Base-by-base conservation (phyloP, 495 filamentous ascomycete genomes). In the Penicillium simplicissimum region DNA sequence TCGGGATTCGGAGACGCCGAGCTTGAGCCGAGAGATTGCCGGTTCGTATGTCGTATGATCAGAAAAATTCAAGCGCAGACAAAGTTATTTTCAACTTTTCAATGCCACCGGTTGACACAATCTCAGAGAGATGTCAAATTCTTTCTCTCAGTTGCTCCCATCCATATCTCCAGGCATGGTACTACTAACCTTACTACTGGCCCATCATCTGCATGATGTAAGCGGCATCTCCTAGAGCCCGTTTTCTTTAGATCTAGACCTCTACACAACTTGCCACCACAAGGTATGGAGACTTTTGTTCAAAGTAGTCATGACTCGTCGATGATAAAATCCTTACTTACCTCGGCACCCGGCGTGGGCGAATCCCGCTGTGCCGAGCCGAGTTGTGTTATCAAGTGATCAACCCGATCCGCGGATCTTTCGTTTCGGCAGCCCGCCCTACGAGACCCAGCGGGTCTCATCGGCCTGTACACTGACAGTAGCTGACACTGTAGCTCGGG, bases 341-440 rank as follows among this genome's bases (percentile, higher is more conserved):
- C 45, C 45, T 49, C 45, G 45, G 45, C 45, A 49, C 13, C 23
- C 45, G 23, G 45, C 45, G 45, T 49, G 45, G 45, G 25, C 45
- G 40, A 48, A 48, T 48, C 45, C 45, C 45, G 45, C 25, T 28
- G 25, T 49, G 45, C 45, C 45, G 23, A 49, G 25, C 45, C 45
- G 45, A 49, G 45, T 31, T 23, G 21, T 49, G 45, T 49, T 49
- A 31, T 49, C 45, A n/a, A n/a, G n/a, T n/a, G 21, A 48, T 28
- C 45, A 28, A 49, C 23, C 45, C 45, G 45, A 49, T 31, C 45
- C 45, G 42, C 45, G 45, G 25, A 31, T 49, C 45, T 49, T 25
- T 49, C 4, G n/a, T 48, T 49, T 49, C 45, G 45, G 45, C 45
- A 25, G 25, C 45, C 21, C 45, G 45, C 21, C 23, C 21, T 49